phyloP scores from a whole-genome alignment of 2,329 filamentous ascomycete species.

The Basipetospora chlamydospora region DNA sequence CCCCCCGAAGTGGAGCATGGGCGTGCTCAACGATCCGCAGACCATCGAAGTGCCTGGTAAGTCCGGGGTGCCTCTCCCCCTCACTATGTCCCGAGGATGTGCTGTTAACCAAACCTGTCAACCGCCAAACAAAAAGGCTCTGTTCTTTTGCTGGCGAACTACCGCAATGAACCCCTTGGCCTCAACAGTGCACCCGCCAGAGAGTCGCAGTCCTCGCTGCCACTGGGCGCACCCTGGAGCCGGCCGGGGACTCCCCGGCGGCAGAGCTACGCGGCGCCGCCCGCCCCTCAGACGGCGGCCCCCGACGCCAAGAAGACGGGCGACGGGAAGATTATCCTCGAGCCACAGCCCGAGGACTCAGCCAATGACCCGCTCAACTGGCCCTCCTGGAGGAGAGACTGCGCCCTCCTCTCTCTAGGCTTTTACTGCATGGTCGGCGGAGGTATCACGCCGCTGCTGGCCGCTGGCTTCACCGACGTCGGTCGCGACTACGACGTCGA shows the following conservation, averaged over 20 bases:
- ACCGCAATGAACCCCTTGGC: conserved; percentile 45
- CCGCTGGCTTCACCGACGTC: conserved; percentile 78
- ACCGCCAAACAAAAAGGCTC: conserved; percentile 35
- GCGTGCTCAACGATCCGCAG: conserved; percentile 66
- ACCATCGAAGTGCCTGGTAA: conserved; percentile 81
- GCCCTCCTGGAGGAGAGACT: conserved; percentile 67
- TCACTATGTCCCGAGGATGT: too few species aligned
- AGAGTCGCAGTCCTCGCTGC: conserved; percentile 43
- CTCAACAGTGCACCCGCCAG: conserved; percentile 41
- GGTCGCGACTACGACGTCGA: conserved; percentile 49
- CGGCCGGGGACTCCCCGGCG: conserved; percentile 16
- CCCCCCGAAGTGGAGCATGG: conserved; percentile 47
- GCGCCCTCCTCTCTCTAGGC: conserved; percentile 66
- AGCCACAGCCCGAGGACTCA: conserved; percentile 85
- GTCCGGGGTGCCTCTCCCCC: conserved; percentile 11
- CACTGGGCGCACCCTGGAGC: conserved; percentile 26
- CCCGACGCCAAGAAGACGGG: conserved; percentile 49
- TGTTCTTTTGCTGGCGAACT: conserved; percentile 38
- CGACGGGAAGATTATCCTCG: conserved; percentile 73
- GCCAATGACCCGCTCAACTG: conserved; percentile 88
- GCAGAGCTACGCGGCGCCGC: conserved; percentile 1
- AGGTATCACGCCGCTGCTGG: conserved; percentile 79
- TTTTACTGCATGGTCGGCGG: conserved; percentile 90
- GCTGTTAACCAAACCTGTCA: too few species aligned
- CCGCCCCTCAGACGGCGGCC: not conserved